phyloP scores from a whole-genome alignment of 352 stramenopile genomes.

The Phytophthora constricta region DNA sequence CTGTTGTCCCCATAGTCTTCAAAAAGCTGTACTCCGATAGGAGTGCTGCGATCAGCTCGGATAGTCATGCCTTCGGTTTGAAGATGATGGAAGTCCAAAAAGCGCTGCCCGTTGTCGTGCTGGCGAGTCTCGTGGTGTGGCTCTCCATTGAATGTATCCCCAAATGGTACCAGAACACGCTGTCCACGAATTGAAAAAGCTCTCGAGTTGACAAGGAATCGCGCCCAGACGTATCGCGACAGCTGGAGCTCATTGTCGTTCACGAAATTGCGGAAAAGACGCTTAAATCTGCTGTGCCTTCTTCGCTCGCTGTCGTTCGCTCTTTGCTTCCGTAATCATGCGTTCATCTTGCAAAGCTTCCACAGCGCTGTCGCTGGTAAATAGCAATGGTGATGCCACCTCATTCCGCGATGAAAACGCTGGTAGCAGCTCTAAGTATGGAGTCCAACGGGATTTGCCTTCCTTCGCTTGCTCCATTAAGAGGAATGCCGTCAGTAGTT shows the following conservation, averaged over 20 bases:
- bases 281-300: constrained; percentile 50
- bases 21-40: constrained; percentile 69
- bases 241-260: constrained; percentile 7
- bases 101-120: constrained; percentile 55
- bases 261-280: constrained; percentile 45
- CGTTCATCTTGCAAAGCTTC: constrained; percentile 55
- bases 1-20: constrained; percentile 97
- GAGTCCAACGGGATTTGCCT: constrained; percentile 47
- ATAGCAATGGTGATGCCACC: constrained; percentile 51
- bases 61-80: constrained; percentile 54
- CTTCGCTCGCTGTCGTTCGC: constrained; percentile 37
- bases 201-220: constrained; percentile 75
- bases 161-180: constrained; percentile 86
- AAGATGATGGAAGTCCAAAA: constrained; percentile 69
- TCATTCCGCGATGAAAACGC: constrained; percentile 13
- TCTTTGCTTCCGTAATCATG: constrained; percentile 36
- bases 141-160: constrained; percentile 88
- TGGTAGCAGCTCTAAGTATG: constrained; percentile 66
- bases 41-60: constrained; percentile 63
- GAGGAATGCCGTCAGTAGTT: constrained; percentile 71
- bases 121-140: constrained; percentile 34
- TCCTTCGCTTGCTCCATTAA: constrained; percentile 58
- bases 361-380: constrained; percentile 27
- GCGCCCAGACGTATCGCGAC: constrained; percentile 48
- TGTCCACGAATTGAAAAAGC: constrained; percentile 81